Base-by-base conservation (phyloP, 2,329 filamentous ascomycete species). In the Teratosphaeria viscida region DNA sequence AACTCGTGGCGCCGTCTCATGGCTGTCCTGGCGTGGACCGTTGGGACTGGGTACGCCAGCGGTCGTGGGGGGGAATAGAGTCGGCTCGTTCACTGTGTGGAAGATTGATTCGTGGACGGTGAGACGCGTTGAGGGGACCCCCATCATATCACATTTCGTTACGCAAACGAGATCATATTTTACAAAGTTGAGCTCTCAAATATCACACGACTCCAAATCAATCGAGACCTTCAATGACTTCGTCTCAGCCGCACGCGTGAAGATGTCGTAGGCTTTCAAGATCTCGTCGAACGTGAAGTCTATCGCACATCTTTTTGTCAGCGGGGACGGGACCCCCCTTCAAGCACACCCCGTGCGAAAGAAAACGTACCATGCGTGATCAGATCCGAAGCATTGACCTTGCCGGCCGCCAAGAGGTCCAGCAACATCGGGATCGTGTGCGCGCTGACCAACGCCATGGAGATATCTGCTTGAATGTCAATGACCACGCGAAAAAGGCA, bases 251-350 rank as follows among this genome's bases (percentile, higher is more conserved):
- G 66, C 67, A n/a, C 63, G 61, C 10, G 60, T 59, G 56, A 68
- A 69, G 29, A 65, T 60, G 55, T 68, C 65, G 49, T 69, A 69
- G 11, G 67, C 67, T 47, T 66, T 62, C 59, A 67, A 63, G 32
- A 68, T 67, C 47, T 69, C 61, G 53, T 39, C 49, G 58, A 67
- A 69, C 27, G 64, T 66, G 63, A 69, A 69, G 56, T 69, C 67
- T 54, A 37, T 19, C 2, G 53, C 27, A 54, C 3, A 54, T 16
- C 14, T 29, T 54, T 29, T 54, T 14, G 23, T 54, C 53, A 37
- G 34, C 53, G 32, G 23, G 23, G 23, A 23, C 23, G 23, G 23
- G 23, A 23, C 23, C 23, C 23, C 53, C 2, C 5, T n/a, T 19
- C n/a, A 7, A 23, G 16, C 5, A 49, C 43, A 49, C 23, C 23